Percentiles rank a stretch among this genome's conserved stretches.
phyloP scores from a whole-genome alignment of 2,329 filamentous ascomycete species.

The Podosphaera xanthii region DNA sequence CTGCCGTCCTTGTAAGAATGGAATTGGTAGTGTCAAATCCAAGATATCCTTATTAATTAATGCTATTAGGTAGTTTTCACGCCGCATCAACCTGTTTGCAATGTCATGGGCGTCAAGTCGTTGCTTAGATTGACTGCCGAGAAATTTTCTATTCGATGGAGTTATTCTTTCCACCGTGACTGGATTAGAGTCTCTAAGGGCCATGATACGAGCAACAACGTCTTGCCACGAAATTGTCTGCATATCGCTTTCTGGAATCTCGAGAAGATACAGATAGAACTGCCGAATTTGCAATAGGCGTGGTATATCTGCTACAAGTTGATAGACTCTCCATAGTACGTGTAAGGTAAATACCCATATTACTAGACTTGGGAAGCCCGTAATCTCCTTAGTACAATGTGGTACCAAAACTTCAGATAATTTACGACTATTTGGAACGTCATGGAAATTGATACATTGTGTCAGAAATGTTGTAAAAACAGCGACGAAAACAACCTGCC shows the following conservation, averaged over 20 bases:
- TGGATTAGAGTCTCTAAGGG: conserved; percentile 44
- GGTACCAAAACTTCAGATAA: conserved; percentile 29
- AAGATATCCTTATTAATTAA: conserved; percentile 93
- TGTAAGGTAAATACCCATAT: conserved; percentile 42
- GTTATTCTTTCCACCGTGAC: conserved; percentile 38
- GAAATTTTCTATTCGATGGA: conserved; percentile 33
- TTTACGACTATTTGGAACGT: conserved; percentile 25
- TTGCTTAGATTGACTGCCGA: conserved; percentile 70
- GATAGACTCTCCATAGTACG: conserved; percentile 36
- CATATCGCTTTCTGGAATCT: conserved; percentile 45
- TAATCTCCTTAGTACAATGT: conserved; percentile 28
- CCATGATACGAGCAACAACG: conserved; percentile 45
- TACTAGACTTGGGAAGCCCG: conserved; percentile 17
- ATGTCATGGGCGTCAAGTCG: conserved; percentile 91
- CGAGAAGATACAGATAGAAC: conserved; percentile 46
- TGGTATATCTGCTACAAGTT: conserved; percentile 33
- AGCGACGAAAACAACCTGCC: conserved; percentile 42
- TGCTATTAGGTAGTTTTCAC: conserved; percentile 91
- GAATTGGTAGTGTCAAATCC: conserved; percentile 65
- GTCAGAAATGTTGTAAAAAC: conserved; percentile 44
- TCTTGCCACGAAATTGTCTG: conserved; percentile 56
- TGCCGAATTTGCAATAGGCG: conserved; percentile 40
- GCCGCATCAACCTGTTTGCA: conserved; percentile 86
- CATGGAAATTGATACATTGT: conserved; percentile 44
- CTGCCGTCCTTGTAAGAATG: conserved; percentile 56